Base-by-base conservation (phyloP, 805 yeast genomes). In the Candida insectalens region DNA sequence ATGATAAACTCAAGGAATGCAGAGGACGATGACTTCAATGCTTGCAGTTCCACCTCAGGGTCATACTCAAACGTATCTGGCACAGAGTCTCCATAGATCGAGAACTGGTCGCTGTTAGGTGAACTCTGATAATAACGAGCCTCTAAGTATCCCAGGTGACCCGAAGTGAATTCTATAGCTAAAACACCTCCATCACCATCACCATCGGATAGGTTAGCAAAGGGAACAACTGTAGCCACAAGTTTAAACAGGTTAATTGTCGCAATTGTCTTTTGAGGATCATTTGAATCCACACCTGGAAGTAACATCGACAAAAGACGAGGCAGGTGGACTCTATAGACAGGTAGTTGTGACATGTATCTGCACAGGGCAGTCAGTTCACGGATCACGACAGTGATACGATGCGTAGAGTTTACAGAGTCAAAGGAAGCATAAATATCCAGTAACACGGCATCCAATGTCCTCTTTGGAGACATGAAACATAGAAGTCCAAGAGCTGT, bases 211-310 rank as follows among this genome's bases (percentile, higher is more conserved):
- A 83, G 47, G 45, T 81, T 84, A 19, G 63, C 60, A 40, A 87
- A 65, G 1, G 96, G 96, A 3, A 82, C 71, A 36, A 77, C 79
- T 5, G 80, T 63, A 1, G 85, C 77, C 17, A 79, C 70, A 0
- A 83, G 65, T 8, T 83, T 79, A 36, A 92, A 68, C 14, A 82
- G 67, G 37, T 77, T 71, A 27, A 88, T 57, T 0, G 94, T 70
- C 33, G 74, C 68, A 12, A 76, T 64, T 0, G 95, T 78, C 49
- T 88, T 73, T 10, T 64, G 66, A 32, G 85, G 65, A 54, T 92
- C 98, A 51, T 88, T 92, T 1, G 88, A 72, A 51, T 92, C 97
- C 19, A 92, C 75, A 20, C 92, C 95, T 0, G 87, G 83, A 6
- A 87, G 53, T 2, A 78, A 60, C 53, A 84, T 65, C 19, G 77